These are phyloP conservation scores for Gaertneriomyces semiglobifer DNA, from an alignment of 192 early-diverging fungal species.

Conservation along the genomic window DNA sequence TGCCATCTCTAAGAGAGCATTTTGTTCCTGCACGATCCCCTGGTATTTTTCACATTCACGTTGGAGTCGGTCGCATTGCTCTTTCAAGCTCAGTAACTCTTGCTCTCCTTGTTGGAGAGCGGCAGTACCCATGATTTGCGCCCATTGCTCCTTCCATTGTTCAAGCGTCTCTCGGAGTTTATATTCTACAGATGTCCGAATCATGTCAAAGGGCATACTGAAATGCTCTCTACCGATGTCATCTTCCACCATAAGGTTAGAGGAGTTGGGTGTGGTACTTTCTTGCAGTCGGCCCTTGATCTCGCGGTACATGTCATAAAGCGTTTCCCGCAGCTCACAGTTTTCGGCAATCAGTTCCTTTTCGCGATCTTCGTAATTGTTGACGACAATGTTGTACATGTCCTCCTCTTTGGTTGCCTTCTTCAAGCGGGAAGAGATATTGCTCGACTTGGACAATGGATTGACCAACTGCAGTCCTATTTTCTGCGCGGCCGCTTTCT, in stretches of 20 bases:
- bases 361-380: slow-evolving; percentile 46
- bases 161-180: too few relatives aligned
- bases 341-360: slow-evolving; percentile 42
- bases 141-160: too few relatives aligned
- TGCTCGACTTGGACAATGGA: slow-evolving; percentile 24
- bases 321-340: slow-evolving; percentile 29
- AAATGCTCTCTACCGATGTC: too few relatives aligned
- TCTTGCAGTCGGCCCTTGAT: slow-evolving; percentile 7
- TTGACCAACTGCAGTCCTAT: slow-evolving; percentile 24
- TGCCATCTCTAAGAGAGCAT: slow-evolving; percentile 33
- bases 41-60: slow-evolving; percentile 38
- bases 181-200: too few relatives aligned
- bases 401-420: slow-evolving; percentile 7
- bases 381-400: slow-evolving; percentile 36
- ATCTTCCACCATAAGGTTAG: background rate
- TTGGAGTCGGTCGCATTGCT: too few relatives aligned
- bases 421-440: background rate
- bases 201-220: too few relatives aligned
- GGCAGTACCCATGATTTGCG: too few relatives aligned
- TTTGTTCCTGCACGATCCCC: slow-evolving; percentile 44
- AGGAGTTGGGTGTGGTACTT: background rate
- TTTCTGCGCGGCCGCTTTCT: slow-evolving; percentile 17
- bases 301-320: slow-evolving; percentile 33
- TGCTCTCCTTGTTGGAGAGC: too few relatives aligned
- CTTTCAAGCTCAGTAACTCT: too few relatives aligned